Evolutionary conservation across 1,284 basidiomycete species (phyloP).

Genomic region (Rhizopogon hawkerae): DNA sequence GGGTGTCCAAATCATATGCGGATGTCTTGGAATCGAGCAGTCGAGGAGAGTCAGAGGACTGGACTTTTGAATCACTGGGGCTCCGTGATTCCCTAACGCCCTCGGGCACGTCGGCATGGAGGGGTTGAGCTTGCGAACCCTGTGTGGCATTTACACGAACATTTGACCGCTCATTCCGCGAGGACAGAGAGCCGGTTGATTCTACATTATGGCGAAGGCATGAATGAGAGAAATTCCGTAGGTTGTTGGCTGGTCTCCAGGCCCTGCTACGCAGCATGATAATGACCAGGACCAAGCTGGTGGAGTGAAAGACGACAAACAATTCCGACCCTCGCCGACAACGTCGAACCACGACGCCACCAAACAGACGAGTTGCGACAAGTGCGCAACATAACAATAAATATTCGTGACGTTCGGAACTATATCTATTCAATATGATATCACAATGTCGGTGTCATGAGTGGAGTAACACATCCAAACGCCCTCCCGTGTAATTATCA

Average conservation of each 20-base stretch:
- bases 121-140: neutral
- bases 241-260: conserved; percentile 27
- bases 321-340: neutral
- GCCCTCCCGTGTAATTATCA: neutral
- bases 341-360: neutral
- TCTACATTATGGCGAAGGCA: neutral
- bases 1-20: conserved; percentile 13
- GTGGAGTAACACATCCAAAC: neutral
- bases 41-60: neutral
- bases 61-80: neutral
- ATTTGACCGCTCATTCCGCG: neutral
- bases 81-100: neutral
- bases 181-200: neutral
- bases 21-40: neutral
- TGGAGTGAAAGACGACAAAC: neutral
- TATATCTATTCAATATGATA: conserved; percentile 2
- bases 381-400: too few species aligned
- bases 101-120: neutral
- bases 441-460: neutral
- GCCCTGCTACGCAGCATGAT: conserved; percentile 37
- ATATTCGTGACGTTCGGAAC: neutral
- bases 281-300: conserved; percentile 12
- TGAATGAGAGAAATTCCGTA: neutral
- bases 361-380: neutral
- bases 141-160: neutral